These are phyloP conservation scores for Scenedesmus sp. DNA, from an alignment of 163 green algal genomes.

Conservation along the genomic window DNA sequence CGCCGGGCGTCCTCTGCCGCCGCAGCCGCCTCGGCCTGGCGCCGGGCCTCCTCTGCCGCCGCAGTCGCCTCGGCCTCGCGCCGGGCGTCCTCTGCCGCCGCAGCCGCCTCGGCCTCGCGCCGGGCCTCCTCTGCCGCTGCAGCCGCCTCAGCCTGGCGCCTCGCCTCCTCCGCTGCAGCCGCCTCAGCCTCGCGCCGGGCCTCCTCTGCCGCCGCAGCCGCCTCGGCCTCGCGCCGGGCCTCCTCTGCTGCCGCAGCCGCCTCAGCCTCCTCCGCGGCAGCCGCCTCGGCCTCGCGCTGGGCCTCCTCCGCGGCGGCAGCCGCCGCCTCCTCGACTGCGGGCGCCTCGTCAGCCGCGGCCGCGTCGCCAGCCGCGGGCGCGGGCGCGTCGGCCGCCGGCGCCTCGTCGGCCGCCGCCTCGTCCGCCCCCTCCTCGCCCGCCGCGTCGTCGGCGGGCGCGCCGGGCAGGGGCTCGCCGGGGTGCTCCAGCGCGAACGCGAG, in stretches of 20 bases:
- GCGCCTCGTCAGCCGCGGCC: constrained; percentile 11
- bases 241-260: neutral
- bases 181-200: no score
- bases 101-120: neutral
- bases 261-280: neutral
- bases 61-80: neutral
- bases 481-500: constrained; percentile 37
- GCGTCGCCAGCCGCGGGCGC: constrained; percentile 1
- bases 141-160: no score
- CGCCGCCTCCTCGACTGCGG: constrained; percentile 4
- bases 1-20: no score
- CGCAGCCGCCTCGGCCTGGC: no score
- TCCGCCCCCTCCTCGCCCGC: no score
- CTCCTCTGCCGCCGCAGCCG: neutral
- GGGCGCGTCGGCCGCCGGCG: no score
- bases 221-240: neutral
- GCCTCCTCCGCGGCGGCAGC: neutral
- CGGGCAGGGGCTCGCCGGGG: constrained; percentile 3
- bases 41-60: neutral
- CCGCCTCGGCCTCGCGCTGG: neutral
- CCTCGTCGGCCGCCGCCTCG: no score
- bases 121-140: no score
- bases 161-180: no score
- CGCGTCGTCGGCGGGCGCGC: neutral
- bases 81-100: neutral